These are phyloP conservation scores for Amanita pseudoporphyria DNA, from an alignment of 768 basidiomycete genomes.

Conservation along the genomic window DNA sequence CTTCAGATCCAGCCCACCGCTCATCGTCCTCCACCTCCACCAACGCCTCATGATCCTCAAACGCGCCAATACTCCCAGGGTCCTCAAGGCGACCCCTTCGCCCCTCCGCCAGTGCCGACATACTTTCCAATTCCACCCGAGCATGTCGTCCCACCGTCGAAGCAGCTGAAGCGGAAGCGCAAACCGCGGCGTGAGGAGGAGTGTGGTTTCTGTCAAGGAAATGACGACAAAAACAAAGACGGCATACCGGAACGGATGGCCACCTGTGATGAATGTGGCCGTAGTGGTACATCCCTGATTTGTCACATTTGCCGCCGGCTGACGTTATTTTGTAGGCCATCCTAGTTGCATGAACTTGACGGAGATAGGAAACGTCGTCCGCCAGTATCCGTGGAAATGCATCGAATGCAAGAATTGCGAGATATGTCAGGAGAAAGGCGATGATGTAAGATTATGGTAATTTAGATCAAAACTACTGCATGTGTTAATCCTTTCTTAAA, in stretches of 20 bases:
- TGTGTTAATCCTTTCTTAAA: slow-evolving; percentile 8
- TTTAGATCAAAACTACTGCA: slow-evolving; percentile 7
- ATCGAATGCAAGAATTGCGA: slow-evolving; percentile 91
- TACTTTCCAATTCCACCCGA: slow-evolving; percentile 42
- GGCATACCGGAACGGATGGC: slow-evolving; percentile 60
- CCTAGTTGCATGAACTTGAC: slow-evolving; percentile 72
- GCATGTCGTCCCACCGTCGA: slow-evolving; percentile 28
- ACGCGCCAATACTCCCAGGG: slow-evolving; percentile 56
- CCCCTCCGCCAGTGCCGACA: slow-evolving; percentile 47
- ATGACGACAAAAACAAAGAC: slow-evolving; percentile 46
- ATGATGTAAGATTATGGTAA: slow-evolving; percentile 58
- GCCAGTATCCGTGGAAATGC: slow-evolving; percentile 78
- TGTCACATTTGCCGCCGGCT: slow-evolving; percentile 5
- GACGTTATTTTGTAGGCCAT: slow-evolving; percentile 46
- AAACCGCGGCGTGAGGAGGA: slow-evolving; percentile 43
- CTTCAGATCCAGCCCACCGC: slow-evolving; percentile 19
- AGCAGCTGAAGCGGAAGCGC: slow-evolving; percentile 39
- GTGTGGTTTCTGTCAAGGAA: slow-evolving; percentile 76
- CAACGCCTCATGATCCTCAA: slow-evolving; percentile 18
- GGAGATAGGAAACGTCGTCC: slow-evolving; percentile 49
- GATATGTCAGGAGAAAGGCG: slow-evolving; percentile 74
- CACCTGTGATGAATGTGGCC: slow-evolving; percentile 73
- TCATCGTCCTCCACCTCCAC: slow-evolving; percentile 17
- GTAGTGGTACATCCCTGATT: slow-evolving; percentile 47
- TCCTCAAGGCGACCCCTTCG: slow-evolving; percentile 79